Percentiles rank a stretch among this genome's conserved stretches.
Evolutionary conservation across 129 eudicot genomes (phyloP).

Genomic region (Heracleum sosnowskyi): DNA sequence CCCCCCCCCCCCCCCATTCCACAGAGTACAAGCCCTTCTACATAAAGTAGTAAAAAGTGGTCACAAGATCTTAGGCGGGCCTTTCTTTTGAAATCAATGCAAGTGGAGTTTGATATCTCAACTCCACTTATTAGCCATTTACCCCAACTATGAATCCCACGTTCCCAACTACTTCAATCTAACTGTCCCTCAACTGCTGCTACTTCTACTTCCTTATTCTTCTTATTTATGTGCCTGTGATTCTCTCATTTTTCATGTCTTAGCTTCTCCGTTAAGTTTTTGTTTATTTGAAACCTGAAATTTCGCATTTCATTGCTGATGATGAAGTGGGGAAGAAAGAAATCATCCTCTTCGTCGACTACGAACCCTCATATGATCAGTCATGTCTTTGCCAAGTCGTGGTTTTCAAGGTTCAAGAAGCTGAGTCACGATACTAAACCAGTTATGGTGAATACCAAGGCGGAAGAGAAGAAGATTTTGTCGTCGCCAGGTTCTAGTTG

Average conservation of each 20-base stretch:
- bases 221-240: neutral
- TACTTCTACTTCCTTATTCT: neutral
- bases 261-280: constrained; percentile 2
- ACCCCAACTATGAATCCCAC: constrained; percentile 20
- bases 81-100: constrained; percentile 65
- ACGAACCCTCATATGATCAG: constrained; percentile 5
- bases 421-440: constrained; percentile 17
- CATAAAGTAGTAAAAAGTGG: constrained; percentile 58
- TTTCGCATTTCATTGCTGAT: neutral
- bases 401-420: constrained; percentile 47
- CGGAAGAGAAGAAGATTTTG: constrained; percentile 9
- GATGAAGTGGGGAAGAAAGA: constrained; percentile 41
- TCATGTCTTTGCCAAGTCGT: constrained; percentile 36
- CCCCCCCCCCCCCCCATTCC: too few species aligned
- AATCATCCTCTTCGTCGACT: constrained; percentile 29
- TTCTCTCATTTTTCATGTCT: constrained; percentile 8
- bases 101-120: neutral
- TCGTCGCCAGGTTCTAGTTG: constrained; percentile 9
- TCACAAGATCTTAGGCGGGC: constrained; percentile 81
- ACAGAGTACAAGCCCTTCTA: constrained; percentile 18
- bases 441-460: neutral
- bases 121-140: neutral
- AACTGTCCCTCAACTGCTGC: constrained; percentile 26
- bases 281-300: constrained; percentile 12
- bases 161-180: constrained; percentile 13